phyloP scores from a whole-genome alignment of 1,284 basidiomycete genomes.

The Chondrostereum purpureum region DNA sequence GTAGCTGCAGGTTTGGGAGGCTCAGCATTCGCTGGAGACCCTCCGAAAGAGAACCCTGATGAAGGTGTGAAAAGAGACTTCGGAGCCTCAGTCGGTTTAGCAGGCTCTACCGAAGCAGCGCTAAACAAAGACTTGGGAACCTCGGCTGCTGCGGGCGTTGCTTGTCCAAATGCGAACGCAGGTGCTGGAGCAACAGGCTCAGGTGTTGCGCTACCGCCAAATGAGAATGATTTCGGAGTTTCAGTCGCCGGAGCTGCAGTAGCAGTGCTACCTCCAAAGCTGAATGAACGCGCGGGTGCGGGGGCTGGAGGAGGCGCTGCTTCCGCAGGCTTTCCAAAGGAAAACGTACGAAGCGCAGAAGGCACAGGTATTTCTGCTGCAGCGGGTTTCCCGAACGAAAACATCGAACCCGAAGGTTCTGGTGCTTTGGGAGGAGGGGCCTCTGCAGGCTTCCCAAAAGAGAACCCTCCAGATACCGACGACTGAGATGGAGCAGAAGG shows the following conservation, averaged over 20 bases:
- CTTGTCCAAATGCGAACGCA: constrained; percentile 22
- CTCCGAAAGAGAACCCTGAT: neutral
- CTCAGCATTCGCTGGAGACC: constrained; percentile 7
- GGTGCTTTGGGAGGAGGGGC: neutral
- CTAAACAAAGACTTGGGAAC: constrained; percentile 7
- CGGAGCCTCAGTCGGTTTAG: neutral
- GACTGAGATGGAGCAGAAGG: constrained; percentile 4
- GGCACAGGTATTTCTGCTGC: neutral
- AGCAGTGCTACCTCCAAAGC: neutral
- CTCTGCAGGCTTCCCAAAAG: constrained; percentile 10
- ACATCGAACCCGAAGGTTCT: neutral
- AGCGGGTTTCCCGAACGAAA: neutral
- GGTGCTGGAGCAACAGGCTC: constrained; percentile 13
- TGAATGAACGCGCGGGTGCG: neutral
- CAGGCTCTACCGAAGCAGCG: neutral
- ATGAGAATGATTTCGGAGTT: neutral
- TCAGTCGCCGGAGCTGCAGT: neutral
- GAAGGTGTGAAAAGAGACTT: constrained; percentile 5
- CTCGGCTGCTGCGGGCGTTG: constrained; percentile 5
- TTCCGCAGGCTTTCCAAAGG: constrained; percentile 1
- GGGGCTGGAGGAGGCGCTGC: neutral
- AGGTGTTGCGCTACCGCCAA: neutral
- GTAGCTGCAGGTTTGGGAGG: constrained; percentile 10
- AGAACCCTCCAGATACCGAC: constrained; percentile 4
- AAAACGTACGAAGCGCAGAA: neutral